These are phyloP conservation scores for Candida cerambycidarum DNA, from an alignment of 805 yeast genomes.

Conservation along the genomic window DNA sequence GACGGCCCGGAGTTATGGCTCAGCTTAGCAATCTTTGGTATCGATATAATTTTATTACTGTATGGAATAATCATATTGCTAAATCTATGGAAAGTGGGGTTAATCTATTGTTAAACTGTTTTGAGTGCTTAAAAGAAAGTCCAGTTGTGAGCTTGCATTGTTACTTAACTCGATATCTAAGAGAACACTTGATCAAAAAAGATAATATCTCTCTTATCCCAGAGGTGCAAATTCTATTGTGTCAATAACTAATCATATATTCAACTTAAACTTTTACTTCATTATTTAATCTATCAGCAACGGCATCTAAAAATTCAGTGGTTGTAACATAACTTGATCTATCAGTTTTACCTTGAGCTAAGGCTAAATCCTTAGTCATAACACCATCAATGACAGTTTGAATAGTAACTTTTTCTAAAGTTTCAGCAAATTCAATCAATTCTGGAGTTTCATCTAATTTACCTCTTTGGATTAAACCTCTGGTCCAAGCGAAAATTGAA, in stretches of 20 bases:
- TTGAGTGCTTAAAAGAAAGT: not conserved
- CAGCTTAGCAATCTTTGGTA: too few species aligned
- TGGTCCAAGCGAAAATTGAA: constrained; percentile 83
- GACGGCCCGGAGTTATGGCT: too few species aligned
- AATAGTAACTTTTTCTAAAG: constrained; percentile 64
- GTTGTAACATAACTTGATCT: constrained; percentile 69
- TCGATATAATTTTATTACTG: not conserved
- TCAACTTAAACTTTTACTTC: constrained; percentile 1
- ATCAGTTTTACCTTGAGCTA: constrained; percentile 63
- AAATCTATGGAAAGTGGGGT: not conserved
- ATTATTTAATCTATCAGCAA: constrained; percentile 54
- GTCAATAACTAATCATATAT: too few species aligned
- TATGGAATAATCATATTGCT: not conserved
- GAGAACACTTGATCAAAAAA: too few species aligned
- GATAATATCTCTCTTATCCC: too few species aligned
- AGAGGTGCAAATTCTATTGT: too few species aligned
- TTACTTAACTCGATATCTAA: too few species aligned
- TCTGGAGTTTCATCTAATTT: constrained; percentile 70
- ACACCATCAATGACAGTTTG: constrained; percentile 77
- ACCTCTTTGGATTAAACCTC: constrained; percentile 82
- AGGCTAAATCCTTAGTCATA: constrained; percentile 82
- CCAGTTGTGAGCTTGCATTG: too few species aligned
- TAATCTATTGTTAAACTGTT: not conserved
- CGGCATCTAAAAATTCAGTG: constrained; percentile 75
- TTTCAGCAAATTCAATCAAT: constrained; percentile 64